Base-by-base conservation (phyloP, 2,329 filamentous ascomycete species). In the Catunica adiposa region DNA sequence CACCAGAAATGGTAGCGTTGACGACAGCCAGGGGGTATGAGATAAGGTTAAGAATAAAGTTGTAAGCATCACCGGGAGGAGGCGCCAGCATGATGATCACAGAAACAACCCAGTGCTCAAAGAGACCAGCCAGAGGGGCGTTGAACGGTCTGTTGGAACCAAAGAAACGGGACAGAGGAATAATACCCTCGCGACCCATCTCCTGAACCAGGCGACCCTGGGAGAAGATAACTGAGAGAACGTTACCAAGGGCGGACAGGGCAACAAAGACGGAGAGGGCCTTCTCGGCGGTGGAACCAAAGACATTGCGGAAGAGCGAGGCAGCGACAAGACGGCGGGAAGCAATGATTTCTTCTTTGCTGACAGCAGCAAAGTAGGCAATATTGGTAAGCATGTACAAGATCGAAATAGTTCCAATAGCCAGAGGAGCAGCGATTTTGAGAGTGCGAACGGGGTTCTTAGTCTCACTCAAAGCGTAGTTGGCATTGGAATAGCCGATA, bases 311-410 rank as follows among this genome's bases (percentile, higher is more conserved):
- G 70, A 79, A 79, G 54, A 78, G 70, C 0, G 70, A 71, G 1
- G 74, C 76, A 4, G 76, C 76, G 2, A 79, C 70, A 2, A 78
- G 74, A 9, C 72, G 70, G 58, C 73, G 69, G 0, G 74, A 70
- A 17, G 66, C 67, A 11, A 78, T 66, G 48, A 79, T 78, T 61
- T 78, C 75, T 1, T 69, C 68, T 63, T 72, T 74, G 59, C 74
- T 68, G 0, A 78, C 75, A 9, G 72, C 75, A 5, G 79, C 78
- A 61, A 83, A 83, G 67, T 83, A 84, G 54, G 81, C 76, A 47
- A 84, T 74, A 67, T 84, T 84, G 64, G 76, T 75, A 17, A 84
- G 71, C 69, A 83, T 79, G 68, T 84, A 85, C 0, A 84, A 68
- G 26, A 82, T 61, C 0, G 77, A 76, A 37, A 82, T 76, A 23